phyloP scores from a whole-genome alignment of 306 rosid species.

The Fagus sylvatica region DNA sequence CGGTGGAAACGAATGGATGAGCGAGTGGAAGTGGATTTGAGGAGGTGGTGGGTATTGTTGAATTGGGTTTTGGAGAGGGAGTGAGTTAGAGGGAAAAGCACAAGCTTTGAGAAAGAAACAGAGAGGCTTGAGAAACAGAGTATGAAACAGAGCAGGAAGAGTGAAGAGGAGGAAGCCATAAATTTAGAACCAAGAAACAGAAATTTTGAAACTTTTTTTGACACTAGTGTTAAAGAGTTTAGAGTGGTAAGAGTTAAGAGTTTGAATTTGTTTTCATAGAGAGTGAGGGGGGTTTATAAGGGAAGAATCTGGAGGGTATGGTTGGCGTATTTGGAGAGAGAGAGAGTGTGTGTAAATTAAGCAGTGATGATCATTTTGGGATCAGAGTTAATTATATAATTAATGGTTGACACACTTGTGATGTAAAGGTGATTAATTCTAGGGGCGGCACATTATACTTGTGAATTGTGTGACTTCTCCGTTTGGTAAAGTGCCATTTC shows the following conservation, averaged over 20 bases:
- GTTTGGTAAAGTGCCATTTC: too few relatives aligned
- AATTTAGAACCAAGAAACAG: slow-evolving; percentile 1
- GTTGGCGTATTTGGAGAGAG: too few relatives aligned
- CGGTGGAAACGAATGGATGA: slow-evolving; percentile 64
- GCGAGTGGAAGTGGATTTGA: slow-evolving; percentile 64
- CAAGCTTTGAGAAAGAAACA: slow-evolving; percentile 29
- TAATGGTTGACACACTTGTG: not conserved
- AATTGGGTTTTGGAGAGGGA: slow-evolving; percentile 58
- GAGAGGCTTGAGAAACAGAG: slow-evolving; percentile 40
- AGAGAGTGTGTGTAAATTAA: not conserved
- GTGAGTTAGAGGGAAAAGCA: slow-evolving; percentile 65
- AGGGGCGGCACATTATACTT: not conserved
- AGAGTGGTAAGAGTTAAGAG: not conserved
- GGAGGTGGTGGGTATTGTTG: slow-evolving; percentile 71
- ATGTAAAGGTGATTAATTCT: not conserved
- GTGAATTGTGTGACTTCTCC: not conserved
- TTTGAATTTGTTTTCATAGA: not conserved
- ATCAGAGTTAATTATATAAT: not conserved
- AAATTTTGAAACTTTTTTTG: not conserved
- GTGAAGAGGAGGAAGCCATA: slow-evolving; percentile 47
- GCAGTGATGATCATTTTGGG: not conserved
- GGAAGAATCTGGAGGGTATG: not conserved
- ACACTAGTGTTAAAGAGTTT: not conserved
- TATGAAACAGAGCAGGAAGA: slow-evolving; percentile 43
- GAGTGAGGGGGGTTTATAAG: slow-evolving; percentile 18